Percentiles rank a stretch among this genome's conserved stretches.
These are phyloP conservation scores for Alternaria hordeiaustralica DNA, from an alignment of 2,329 filamentous ascomycete genomes.

Conservation along the genomic window DNA sequence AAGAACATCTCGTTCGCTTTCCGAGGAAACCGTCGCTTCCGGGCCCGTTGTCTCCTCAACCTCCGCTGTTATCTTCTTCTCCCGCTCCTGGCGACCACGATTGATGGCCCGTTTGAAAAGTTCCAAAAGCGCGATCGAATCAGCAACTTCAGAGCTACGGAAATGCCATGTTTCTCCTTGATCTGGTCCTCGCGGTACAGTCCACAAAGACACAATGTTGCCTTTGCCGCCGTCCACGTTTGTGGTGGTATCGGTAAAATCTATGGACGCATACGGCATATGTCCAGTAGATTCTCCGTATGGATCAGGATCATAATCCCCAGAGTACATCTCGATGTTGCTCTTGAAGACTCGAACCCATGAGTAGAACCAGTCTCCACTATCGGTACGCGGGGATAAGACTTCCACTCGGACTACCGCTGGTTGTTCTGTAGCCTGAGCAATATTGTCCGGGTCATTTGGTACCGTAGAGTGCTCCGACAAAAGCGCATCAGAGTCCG, in stretches of 20 bases:
- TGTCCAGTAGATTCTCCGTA: not conserved
- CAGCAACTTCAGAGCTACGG: not conserved
- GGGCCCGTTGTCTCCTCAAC: not conserved
- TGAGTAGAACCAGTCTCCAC: not conserved
- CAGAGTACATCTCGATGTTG: not conserved
- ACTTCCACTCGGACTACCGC: conserved; percentile 22
- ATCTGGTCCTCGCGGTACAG: not conserved
- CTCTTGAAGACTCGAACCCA: not conserved
- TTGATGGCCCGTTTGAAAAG: conserved; percentile 5
- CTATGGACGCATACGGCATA: not conserved
- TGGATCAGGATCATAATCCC: no score
- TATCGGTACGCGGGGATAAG: not conserved
- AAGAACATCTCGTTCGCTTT: rapidly evolving
- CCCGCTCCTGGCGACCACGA: not conserved
- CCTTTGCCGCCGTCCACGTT: not conserved
- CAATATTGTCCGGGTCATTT: not conserved
- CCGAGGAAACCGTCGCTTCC: not conserved
- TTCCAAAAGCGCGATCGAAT: conserved; percentile 6
- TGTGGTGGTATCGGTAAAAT: not conserved
- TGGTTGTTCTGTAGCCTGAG: not conserved
- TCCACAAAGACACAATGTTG: not conserved
- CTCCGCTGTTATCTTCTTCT: not conserved
- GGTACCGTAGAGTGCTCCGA: not conserved
- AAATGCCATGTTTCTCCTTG: not conserved
- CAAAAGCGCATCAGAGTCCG: not conserved